A percentile compares a stretch with the other conserved stretches of the same genome.
Evolutionary conservation across 1,139 yeast species (phyloP).

Genomic region (Saccharomycopsis hybrid): DNA sequence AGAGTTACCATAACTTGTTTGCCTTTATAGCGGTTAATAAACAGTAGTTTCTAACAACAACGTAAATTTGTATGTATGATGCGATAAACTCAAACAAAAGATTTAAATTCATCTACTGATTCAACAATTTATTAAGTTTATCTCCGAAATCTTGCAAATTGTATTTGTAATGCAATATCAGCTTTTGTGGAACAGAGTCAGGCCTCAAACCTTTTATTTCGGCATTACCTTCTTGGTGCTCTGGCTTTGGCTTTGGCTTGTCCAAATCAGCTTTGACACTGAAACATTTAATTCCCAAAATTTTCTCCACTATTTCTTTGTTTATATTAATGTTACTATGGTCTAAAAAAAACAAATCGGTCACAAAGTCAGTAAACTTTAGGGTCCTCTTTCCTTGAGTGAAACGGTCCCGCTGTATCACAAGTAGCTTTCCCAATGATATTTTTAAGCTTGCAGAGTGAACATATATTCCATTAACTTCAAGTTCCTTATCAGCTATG

Average conservation of each 20-base stretch:
- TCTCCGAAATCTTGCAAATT: conserved; percentile 36
- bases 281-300: conserved; percentile 42
- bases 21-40: no score
- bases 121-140: conserved; percentile 26
- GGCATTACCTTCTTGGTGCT: conserved; percentile 5
- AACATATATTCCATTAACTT: not conserved
- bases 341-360: conserved; percentile 51
- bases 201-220: conserved; percentile 23
- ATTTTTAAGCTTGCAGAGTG: not conserved
- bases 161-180: conserved; percentile 24
- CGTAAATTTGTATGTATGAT: no score
- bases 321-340: conserved; percentile 45
- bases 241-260: no score
- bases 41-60: no score
- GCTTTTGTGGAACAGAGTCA: not conserved
- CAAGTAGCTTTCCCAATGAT: conserved; percentile 4
- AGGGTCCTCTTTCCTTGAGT: not conserved
- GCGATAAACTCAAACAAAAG: no score
- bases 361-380: conserved; percentile 34
- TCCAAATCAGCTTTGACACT: conserved; percentile 31
- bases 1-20: no score
- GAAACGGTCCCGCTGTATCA: conserved; percentile 3
- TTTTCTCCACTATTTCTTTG: conserved; percentile 30
- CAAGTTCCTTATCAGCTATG: no score
- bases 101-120: no score